A percentile compares a stretch with the other conserved stretches of the same genome.
Evolutionary conservation across 129 eudicot genomes (phyloP).

Genomic region (Chrysanthemum lavandulifolium): DNA sequence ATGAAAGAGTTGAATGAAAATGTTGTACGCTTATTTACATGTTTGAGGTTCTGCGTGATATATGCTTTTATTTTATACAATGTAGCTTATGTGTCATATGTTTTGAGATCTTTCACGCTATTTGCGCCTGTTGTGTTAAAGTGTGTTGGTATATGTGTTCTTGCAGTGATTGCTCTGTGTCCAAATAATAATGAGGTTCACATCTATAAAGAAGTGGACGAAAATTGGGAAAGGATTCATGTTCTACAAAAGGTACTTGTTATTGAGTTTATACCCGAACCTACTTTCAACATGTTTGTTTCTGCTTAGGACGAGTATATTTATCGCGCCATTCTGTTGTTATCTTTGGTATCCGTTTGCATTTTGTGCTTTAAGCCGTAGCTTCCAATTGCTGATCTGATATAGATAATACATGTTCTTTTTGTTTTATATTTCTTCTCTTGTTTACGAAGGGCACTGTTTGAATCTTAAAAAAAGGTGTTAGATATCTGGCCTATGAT

Average conservation of each 20-base stretch:
- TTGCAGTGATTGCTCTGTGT: constrained; percentile 91
- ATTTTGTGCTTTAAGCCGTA: not conserved
- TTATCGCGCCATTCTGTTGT: not conserved
- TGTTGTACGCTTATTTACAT: not conserved
- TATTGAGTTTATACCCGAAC: no score
- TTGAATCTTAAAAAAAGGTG: not conserved
- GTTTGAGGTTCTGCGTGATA: constrained; percentile 11
- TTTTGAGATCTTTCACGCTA: not conserved
- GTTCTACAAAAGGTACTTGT: constrained; percentile 87
- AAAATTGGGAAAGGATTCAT: constrained; percentile 89
- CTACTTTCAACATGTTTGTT: not conserved
- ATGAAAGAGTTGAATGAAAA: no score
- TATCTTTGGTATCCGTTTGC: constrained; percentile 6
- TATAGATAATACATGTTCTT: not conserved
- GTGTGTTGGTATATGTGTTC: constrained; percentile 25
- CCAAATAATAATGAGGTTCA: constrained; percentile 94
- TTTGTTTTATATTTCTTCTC: not conserved
- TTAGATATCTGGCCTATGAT: constrained; percentile 19
- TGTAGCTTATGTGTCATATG: constrained; percentile 16
- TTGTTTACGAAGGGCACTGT: not conserved
- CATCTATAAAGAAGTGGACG: constrained; percentile 58
- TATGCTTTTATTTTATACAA: constrained; percentile 19
- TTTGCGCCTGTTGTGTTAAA: constrained; percentile 2
- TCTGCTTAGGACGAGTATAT: constrained; percentile 8
- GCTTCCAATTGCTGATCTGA: constrained; percentile 19